These are phyloP conservation scores for Xylaria sp. DNA, from an alignment of 2,329 filamentous ascomycete genomes.

Conservation along the genomic window DNA sequence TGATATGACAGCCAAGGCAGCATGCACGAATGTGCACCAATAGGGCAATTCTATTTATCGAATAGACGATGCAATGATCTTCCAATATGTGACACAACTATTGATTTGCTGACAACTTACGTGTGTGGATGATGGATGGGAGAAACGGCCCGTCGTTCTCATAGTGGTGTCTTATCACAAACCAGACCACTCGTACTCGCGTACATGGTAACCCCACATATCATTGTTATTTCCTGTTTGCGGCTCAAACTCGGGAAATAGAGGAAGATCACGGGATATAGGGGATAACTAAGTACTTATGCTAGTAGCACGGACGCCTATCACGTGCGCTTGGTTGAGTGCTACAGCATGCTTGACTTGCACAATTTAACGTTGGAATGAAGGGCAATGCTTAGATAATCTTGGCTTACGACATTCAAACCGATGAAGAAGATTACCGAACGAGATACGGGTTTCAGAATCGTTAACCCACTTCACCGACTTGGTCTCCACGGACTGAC, in stretches of 20 bases:
- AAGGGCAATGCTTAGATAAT: neutral
- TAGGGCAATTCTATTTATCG: neutral
- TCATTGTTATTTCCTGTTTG: neutral
- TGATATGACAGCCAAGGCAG: neutral
- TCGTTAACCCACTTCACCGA: constrained; percentile 1
- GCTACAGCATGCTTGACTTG: neutral
- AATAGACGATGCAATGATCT: constrained; percentile 6
- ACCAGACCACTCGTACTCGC: constrained; percentile 7
- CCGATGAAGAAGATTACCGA: neutral
- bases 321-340: neutral
- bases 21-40: neutral
- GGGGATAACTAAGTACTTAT: neutral
- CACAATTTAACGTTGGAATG: neutral
- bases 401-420: neutral
- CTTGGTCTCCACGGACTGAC: neutral
- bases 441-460: constrained; percentile 18
- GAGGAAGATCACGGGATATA: neutral
- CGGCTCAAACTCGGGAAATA: constrained; percentile 24
- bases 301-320: neutral
- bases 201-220: constrained; percentile 15
- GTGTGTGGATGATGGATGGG: neutral
- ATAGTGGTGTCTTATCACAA: neutral
- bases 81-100: constrained; percentile 7
- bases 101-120: neutral
- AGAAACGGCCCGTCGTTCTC: neutral